Base-by-base conservation (phyloP, 2,329 filamentous ascomycete genomes). In the Intubia oerlemansii region DNA sequence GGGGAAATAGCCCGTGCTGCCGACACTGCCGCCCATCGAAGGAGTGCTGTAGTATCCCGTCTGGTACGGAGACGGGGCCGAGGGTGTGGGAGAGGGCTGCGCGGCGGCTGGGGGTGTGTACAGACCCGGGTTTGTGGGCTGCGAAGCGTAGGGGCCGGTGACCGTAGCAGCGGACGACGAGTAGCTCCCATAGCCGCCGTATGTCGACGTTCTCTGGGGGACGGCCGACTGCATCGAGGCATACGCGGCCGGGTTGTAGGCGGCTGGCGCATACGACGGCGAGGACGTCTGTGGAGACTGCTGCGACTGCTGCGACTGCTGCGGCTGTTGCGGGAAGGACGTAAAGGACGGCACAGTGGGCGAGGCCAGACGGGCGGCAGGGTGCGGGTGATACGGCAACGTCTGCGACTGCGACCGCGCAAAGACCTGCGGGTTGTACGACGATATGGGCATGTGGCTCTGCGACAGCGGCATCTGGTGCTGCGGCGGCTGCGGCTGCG, bases 351-450 rank as follows among this genome's bases (percentile, higher is more conserved):
- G 47, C 31, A 51, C 39, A 39, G 50, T 42, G 36, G 50, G 38
- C 32, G 52, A 42, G 36, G 47, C 39, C 34, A 57, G 46, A 38
- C 53, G 50, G 26, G 46, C 38, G 9, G 44, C 37, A 4, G 31
- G 32, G 10, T 34, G 31, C 4, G 36, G 16, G 50, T 49, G 36
- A 52, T 53, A 34, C 53, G 56, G 32, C 56, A 59, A 24, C 6
- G 51, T 50, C n/a, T 55, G 55, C 15, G 63, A 64, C 34, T 62
- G 61, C 19, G 62, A 56, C 31, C 62, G 55, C 31, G 52, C 54
- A 45, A 67, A 85, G 21, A 55, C 44, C 75, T 40, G 39, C 64
- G 79, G 77, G 43, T 84, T 85, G 49, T 84, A 85, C 24, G 63
- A 48, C 14, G 56, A n/a, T n/a, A n/a, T n/a, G n/a, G n/a, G n/a